Evolutionary conservation across 2,329 filamentous ascomycete species (phyloP).

Genomic region (Phialocephala sp.): DNA sequence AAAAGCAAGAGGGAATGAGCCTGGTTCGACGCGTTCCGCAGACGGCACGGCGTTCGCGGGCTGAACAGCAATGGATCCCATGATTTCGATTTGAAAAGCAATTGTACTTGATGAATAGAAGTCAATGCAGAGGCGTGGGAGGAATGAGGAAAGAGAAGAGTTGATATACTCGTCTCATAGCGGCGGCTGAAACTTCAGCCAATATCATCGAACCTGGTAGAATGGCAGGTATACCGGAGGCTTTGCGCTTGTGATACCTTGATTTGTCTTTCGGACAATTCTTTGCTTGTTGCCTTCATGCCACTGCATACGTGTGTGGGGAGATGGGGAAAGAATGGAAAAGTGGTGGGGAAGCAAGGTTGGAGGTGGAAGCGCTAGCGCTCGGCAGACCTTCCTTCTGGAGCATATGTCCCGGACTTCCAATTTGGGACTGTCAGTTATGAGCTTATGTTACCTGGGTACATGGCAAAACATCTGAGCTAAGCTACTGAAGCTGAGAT

Average conservation of each 20-base stretch:
- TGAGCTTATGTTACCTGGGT: not conserved
- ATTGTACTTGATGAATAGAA: not conserved
- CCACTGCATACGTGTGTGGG: not conserved
- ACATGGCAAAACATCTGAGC: not conserved
- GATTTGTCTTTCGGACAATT: not conserved
- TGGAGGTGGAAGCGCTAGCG: conserved; percentile 12
- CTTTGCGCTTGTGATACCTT: not conserved
- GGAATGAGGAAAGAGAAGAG: not conserved
- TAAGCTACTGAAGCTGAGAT: not conserved
- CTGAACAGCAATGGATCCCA: conserved; percentile 31
- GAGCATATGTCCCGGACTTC: not conserved
- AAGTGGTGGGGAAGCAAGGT: conserved; percentile 14
- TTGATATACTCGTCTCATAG: not conserved
- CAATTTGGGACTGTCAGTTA: not conserved
- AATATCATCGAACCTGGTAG: not conserved
- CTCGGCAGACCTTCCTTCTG: conserved; percentile 25
- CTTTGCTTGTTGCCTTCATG: not conserved
- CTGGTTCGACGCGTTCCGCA: conserved; percentile 35
- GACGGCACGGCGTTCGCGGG: conserved; percentile 22
- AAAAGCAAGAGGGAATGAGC: conserved; percentile 34
- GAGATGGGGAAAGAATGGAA: conserved; percentile 5
- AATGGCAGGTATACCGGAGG: conserved; percentile 12
- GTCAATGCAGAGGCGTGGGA: not conserved
- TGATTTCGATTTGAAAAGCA: conserved; percentile 17
- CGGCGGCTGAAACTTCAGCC: conserved; percentile 1